Conservation (phyloP, 2,329 filamentous ascomycete species). For the Penicillium sp. region DNA sequence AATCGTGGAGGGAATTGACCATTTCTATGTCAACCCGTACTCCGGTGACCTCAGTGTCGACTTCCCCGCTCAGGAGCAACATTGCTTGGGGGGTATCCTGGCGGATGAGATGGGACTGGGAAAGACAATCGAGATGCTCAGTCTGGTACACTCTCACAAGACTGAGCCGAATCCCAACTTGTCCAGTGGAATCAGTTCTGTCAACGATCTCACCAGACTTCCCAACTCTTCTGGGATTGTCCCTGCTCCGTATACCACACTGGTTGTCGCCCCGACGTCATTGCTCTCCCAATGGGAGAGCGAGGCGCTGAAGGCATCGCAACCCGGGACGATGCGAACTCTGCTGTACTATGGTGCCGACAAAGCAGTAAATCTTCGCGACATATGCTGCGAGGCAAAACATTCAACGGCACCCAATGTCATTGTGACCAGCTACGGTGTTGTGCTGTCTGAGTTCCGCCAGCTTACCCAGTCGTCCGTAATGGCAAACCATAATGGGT, state of each 20-base stretch:
- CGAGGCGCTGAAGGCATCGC: conserved; percentile 87
- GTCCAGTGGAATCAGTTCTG: conserved; percentile 39
- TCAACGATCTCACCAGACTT: conserved; percentile 63
- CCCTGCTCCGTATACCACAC: conserved; percentile 78
- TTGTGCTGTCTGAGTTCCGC: conserved; percentile 84
- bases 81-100: conserved; percentile 87
- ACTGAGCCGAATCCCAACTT: conserved; percentile 48
- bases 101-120: conserved; percentile 97
- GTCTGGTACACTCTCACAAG: conserved; percentile 80
- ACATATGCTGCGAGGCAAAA: conserved; percentile 73
- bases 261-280: conserved; percentile 97
- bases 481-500: conserved; percentile 65
- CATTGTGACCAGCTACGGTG: conserved; percentile 92
- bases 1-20: conserved; percentile 61
- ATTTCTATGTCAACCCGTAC: conserved; percentile 96
- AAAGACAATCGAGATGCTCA: conserved; percentile 98
- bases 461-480: conserved; percentile 58
- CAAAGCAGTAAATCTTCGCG: conserved; percentile 74
- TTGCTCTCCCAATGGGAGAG: conserved; percentile 96
- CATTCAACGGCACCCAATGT: conserved; percentile 76
- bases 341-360: conserved; percentile 92
- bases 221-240: conserved; percentile 59
- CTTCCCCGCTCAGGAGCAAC: conserved; percentile 90
- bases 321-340: conserved; percentile 74
- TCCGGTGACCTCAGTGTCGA: conserved; percentile 89